Evolutionary conservation across 352 stramenopile species (phyloP), one percentile per base, ranked within the genome.

Genomic region (Halophytophthora polymorphica): DNA sequence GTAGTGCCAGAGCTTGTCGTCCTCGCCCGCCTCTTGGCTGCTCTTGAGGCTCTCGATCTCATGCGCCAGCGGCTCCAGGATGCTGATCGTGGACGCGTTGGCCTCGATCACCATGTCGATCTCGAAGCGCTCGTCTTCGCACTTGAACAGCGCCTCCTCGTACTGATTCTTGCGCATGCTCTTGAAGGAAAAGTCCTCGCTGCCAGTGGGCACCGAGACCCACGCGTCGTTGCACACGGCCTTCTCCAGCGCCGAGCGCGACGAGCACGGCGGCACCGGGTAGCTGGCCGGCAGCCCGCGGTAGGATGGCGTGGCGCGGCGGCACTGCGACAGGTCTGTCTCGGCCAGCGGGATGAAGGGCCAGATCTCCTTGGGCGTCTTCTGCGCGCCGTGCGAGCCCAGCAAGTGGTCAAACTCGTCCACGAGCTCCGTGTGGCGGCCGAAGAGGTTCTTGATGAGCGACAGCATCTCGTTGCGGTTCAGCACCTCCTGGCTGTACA

Each of bases 91-190:
- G 19, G 84, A 90, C 19, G 87, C 78, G 70, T 99, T 99, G 1
- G 90, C 90, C 45, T 99, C 98, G 56, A 99, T 99, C 18, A 96
- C 83, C 83, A 93, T 95, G 53, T 95, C 84, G 40, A 93, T 95
- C 59, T 94, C 83, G 53, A 95, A 95, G 10, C 96, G 87, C 67
- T 99, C 97, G 68, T 99, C 98, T 73, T 99, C 98, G 53, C 90
- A 98, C 53, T 98, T 96, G 74, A 99, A 99, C 0, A 99, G 71
- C 6, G 92, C 90, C 65, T 99, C 97, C 64, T 99, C 98, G 63
- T 98, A 98, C 53, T 98, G 90, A 65, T 99, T 99, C 55, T 98
- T 98, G 31, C 97, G 91, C 94, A 99, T 98, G 63, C 99, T 98
- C 73, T 96, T 97, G 59, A 96, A 98, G n/a, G 89, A 98, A 56